These are phyloP conservation scores for Apiotrichum gamsii DNA, from an alignment of 1,284 basidiomycete genomes.

Conservation along the genomic window DNA sequence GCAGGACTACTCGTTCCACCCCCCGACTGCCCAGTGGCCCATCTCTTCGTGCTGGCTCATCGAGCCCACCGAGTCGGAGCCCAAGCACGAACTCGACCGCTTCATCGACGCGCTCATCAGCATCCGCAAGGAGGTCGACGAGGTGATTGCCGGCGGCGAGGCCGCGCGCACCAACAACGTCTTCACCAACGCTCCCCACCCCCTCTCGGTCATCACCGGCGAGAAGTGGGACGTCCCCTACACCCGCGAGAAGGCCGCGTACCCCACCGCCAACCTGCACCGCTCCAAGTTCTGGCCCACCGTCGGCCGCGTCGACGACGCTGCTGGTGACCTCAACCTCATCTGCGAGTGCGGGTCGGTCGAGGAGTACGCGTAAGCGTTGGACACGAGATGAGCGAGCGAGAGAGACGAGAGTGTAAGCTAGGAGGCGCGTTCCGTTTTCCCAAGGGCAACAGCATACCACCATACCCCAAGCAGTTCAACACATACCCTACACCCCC, in stretches of 20 bases:
- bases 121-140: constrained; percentile 85
- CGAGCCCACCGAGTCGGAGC: constrained; percentile 91
- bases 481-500: neutral
- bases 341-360: constrained; percentile 81
- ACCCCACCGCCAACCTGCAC: constrained; percentile 68
- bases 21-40: constrained; percentile 61
- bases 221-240: constrained; percentile 84
- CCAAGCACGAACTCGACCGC: constrained; percentile 79
- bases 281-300: constrained; percentile 93
- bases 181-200: constrained; percentile 90
- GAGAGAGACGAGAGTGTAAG: neutral
- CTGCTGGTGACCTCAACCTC: constrained; percentile 47
- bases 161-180: constrained; percentile 75
- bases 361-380: constrained; percentile 55
- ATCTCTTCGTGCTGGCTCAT: constrained; percentile 76
- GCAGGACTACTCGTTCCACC: constrained; percentile 49
- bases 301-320: constrained; percentile 80
- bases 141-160: constrained; percentile 76
- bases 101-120: constrained; percentile 97
- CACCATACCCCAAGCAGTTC: neutral
- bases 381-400: neutral
- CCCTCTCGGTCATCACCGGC: constrained; percentile 67
- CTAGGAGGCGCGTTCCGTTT: neutral
- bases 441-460: too few species aligned
- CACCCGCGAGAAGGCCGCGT: constrained; percentile 74